These are phyloP conservation scores for Russula abietina DNA, from an alignment of 768 basidiomycete genomes.

Conservation along the genomic window DNA sequence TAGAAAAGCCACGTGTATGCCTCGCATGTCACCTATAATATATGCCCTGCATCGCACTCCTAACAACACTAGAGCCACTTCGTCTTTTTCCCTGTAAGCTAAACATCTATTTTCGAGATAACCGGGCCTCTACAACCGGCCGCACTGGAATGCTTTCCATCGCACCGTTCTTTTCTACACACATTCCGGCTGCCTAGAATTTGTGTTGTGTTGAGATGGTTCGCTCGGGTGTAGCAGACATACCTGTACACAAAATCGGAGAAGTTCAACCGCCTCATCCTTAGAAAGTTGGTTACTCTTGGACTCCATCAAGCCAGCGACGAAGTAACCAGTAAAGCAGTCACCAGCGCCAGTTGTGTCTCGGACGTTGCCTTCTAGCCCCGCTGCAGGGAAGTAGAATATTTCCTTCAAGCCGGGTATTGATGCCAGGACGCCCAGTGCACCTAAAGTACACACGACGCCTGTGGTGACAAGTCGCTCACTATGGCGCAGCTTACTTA, in stretches of 20 bases:
- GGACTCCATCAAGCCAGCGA: conserved; percentile 46
- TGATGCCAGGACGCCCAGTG: conserved; percentile 44
- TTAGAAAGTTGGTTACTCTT: conserved; percentile 25
- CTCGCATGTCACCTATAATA: conserved; percentile 31
- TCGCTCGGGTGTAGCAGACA: conserved; percentile 14
- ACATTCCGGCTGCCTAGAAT: conserved; percentile 53
- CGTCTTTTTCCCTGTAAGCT: background rate
- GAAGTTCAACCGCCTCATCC: conserved; percentile 32
- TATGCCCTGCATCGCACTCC: conserved; percentile 25
- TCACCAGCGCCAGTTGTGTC: conserved; percentile 65
- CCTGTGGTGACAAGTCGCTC: conserved; percentile 32
- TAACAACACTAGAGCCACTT: background rate
- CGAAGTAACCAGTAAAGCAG: conserved; percentile 57
- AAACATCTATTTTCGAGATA: conserved; percentile 1
- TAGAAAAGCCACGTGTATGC: conserved; percentile 38
- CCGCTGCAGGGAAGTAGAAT: conserved; percentile 42
- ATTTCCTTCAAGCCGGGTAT: conserved; percentile 31
- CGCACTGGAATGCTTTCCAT: conserved; percentile 50
- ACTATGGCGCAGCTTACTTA: conserved; percentile 23
- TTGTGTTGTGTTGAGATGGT: background rate
- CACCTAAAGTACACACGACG: conserved; percentile 53
- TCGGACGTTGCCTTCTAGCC: conserved; percentile 33
- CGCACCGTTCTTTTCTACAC: conserved; percentile 51
- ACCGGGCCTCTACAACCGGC: conserved; percentile 34
- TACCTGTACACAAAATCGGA: conserved; percentile 42